Evolutionary conservation across 192 early-diverging fungal genomes (phyloP).

Genomic region (Gryganskiella cystojenkinii): DNA sequence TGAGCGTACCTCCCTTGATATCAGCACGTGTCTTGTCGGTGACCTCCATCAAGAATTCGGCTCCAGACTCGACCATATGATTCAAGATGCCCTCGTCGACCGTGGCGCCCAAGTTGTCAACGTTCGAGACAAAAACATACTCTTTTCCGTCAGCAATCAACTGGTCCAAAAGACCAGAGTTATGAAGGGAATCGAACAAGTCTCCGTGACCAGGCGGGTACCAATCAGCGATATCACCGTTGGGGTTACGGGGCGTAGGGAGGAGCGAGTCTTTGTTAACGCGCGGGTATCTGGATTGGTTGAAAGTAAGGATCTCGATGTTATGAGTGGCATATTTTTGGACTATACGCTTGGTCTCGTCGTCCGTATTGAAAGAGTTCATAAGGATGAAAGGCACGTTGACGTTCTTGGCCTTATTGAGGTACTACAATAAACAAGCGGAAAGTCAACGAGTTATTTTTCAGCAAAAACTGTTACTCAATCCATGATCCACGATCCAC

Average conservation of each 20-base stretch:
- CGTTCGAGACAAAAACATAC: conserved; percentile 97
- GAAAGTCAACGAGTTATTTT: no score
- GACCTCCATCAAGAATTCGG: conserved; percentile 98
- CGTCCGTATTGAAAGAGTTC: conserved; percentile 99
- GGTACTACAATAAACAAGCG: conserved; percentile 62
- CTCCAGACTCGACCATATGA: conserved; percentile 84
- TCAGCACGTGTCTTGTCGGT: conserved; percentile 99
- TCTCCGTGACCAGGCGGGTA: conserved; percentile 99
- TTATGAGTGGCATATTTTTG: conserved; percentile 96
- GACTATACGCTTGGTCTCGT: conserved; percentile 94
- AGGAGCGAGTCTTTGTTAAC: conserved; percentile 91
- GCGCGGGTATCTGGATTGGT: conserved; percentile 94
- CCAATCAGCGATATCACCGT: conserved; percentile 73
- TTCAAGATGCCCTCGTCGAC: conserved; percentile 92
- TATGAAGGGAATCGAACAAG: conserved; percentile 91
- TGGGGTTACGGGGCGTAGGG: conserved; percentile 77
- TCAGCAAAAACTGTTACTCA: no score
- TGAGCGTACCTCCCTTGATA: conserved; percentile 97
- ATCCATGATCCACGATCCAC: no score
- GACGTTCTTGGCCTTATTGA: conserved; percentile 89
- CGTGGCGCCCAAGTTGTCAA: conserved; percentile 97
- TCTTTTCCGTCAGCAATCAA: conserved; percentile 96
- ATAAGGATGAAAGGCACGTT: conserved; percentile 96
- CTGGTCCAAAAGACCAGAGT: conserved; percentile 91
- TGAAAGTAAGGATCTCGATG: conserved; percentile 93